Base-by-base conservation (phyloP, 768 basidiomycete genomes). In the Rhodotorula toruloides region DNA sequence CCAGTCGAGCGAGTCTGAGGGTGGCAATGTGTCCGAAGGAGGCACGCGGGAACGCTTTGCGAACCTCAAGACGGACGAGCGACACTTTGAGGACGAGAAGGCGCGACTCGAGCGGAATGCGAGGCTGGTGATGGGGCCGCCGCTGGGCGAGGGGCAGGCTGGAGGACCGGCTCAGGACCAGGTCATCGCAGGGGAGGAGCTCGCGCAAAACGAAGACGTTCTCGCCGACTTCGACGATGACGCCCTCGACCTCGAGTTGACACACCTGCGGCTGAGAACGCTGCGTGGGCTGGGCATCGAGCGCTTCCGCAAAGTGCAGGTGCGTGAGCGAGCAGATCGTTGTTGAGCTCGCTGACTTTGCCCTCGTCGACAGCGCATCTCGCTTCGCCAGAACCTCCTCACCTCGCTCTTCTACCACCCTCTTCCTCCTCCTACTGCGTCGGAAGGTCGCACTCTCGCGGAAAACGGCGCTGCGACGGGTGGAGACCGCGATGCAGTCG, bases 351-450 rank as follows among this genome's bases (percentile, higher is more conserved):
- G 31, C n/a, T 32, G 12, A 31, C 40, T 25, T 21, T 13, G 17
- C 31, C 14, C 34, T 46, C 27, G 17, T 25, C 48, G n/a, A 29
- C 65, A 75, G 74, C 58, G 70, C 39, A 65, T 75, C 61, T 75
- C 71, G 11, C 65, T 75, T 10, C 71, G 74, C 25, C 74, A 75
- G 39, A 75, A 75, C 56, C 68, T 72, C 48, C 66, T 75, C 52
- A 48, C 73, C 21, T 65, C 69, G 22, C 68, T 75, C 29, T 54
- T 61, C 43, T 71, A 63, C 58, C 58, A 52, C 25, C 70, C 69
- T 29, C 47, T 59, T 25, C 64, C 68, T 19, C 5, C 58, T 6
- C 27, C 54, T 1, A 13, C 48, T 27, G 14, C 37, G 2, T 42
- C 39, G 1, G 32, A 47, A 12, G 64, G 58, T 2, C 52, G 56